Percentiles rank a stretch among this genome's conserved stretches.
Conservation (phyloP, 2,329 filamentous ascomycete species). For the Fusarium secorum region DNA sequence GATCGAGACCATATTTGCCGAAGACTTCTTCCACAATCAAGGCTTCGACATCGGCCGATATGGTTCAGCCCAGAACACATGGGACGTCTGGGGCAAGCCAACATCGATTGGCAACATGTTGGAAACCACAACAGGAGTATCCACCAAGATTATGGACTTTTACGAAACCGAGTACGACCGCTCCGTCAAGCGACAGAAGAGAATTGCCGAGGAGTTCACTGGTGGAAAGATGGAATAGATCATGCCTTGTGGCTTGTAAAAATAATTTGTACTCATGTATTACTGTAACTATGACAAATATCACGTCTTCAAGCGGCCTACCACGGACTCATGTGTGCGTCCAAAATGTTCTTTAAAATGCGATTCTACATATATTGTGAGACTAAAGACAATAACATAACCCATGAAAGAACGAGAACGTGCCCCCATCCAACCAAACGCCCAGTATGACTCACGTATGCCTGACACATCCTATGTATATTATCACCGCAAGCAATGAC, state of each 20-base stretch:
- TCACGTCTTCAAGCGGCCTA: conserved; percentile 17
- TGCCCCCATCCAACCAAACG: conserved; percentile 24
- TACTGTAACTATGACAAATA: conserved; percentile 29
- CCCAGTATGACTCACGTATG: conserved; percentile 12
- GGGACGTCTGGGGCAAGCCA: conserved; percentile 59
- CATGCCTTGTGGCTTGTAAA: conserved; percentile 34
- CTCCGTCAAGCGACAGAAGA: conserved; percentile 62
- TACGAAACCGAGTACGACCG: conserved; percentile 52
- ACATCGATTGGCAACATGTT: conserved; percentile 56
- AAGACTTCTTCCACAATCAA: conserved; percentile 60
- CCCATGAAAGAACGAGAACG: neutral
- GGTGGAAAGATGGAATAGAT: conserved; percentile 62
- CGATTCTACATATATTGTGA: conserved; percentile 3
- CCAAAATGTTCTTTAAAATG: neutral
- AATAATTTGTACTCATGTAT: conserved; percentile 41
- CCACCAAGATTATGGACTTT: conserved; percentile 49
- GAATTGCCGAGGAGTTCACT: conserved; percentile 65
- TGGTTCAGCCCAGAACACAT: conserved; percentile 58
- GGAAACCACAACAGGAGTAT: conserved; percentile 45
- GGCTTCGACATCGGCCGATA: conserved; percentile 41
- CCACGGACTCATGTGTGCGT: neutral
- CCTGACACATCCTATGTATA: conserved; percentile 1
- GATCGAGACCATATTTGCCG: conserved; percentile 79
- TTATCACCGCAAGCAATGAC: neutral
- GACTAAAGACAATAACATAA: conserved; percentile 10